These are phyloP conservation scores for Tulasnella calospora DNA, from an alignment of 768 basidiomycete species.

Conservation along the genomic window DNA sequence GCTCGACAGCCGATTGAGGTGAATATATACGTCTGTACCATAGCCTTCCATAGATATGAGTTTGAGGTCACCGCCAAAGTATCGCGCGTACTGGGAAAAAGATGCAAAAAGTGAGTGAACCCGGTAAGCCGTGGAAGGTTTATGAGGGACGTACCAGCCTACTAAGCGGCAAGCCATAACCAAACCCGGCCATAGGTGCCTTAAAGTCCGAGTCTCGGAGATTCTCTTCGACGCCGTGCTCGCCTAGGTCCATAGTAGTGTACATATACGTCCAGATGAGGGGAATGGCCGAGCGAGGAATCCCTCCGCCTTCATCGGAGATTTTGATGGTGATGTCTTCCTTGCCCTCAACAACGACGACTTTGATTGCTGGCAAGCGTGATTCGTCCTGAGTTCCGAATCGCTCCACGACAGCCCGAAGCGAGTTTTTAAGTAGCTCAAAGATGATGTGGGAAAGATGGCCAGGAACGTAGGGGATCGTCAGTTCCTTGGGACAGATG, in stretches of 20 bases:
- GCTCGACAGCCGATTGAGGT: slow-evolving; percentile 78
- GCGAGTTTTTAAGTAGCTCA: slow-evolving; percentile 94
- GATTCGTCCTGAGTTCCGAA: slow-evolving; percentile 78
- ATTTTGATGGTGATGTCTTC: slow-evolving; percentile 99
- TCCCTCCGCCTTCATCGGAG: slow-evolving; percentile 93
- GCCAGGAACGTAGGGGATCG: slow-evolving; percentile 92
- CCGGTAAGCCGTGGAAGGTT: slow-evolving; percentile 2
- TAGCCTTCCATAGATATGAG: slow-evolving; percentile 99
- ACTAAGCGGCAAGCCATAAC: slow-evolving; percentile 89
- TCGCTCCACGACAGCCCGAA: slow-evolving; percentile 92
- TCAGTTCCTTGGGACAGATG: slow-evolving; percentile 80
- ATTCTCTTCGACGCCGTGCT: slow-evolving; percentile 59
- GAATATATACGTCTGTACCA: slow-evolving; percentile 91
- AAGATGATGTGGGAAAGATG: slow-evolving; percentile 98
- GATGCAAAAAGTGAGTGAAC: neutral
- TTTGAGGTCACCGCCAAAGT: slow-evolving; percentile 89
- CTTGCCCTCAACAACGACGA: slow-evolving; percentile 88
- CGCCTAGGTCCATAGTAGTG: slow-evolving; percentile 59
- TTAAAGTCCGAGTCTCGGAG: slow-evolving; percentile 74
- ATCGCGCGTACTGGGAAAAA: slow-evolving; percentile 76
- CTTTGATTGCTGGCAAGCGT: slow-evolving; percentile 83
- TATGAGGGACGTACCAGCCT: slow-evolving; percentile 62
- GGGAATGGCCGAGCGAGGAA: slow-evolving; percentile 79
- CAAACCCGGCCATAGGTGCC: slow-evolving; percentile 96
- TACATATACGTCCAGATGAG: slow-evolving; percentile 99